Evolutionary conservation across 768 basidiomycete species (phyloP).

Genomic region (Rhizopogon vesiculosus): DNA sequence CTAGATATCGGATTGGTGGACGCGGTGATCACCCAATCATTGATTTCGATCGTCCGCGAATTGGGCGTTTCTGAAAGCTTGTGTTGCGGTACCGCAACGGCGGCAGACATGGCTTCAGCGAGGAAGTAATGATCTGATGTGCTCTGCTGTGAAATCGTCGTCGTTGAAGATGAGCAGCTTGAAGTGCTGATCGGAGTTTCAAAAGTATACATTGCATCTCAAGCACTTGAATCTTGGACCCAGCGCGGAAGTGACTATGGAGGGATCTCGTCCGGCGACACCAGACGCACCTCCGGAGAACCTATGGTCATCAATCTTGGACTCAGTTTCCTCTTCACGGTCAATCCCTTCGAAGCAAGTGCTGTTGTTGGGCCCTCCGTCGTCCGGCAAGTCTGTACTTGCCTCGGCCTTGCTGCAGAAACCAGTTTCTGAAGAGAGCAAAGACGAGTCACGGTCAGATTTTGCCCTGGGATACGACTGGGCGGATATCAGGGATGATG

Average conservation of each 20-base stretch:
- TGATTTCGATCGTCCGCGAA: constrained; percentile 62
- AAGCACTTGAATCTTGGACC: neutral
- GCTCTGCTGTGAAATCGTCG: neutral
- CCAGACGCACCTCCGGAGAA: constrained; percentile 75
- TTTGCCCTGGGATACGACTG: constrained; percentile 93
- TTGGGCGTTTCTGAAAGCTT: constrained; percentile 65
- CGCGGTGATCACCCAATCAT: constrained; percentile 66
- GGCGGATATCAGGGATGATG: constrained; percentile 87
- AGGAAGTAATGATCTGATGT: constrained; percentile 8
- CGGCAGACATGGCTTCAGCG: constrained; percentile 31
- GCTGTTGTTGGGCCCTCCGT: constrained; percentile 75
- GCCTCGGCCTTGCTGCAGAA: constrained; percentile 71
- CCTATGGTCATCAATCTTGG: constrained; percentile 90
- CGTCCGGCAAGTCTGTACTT: constrained; percentile 74
- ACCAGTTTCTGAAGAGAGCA: constrained; percentile 47
- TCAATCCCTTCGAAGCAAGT: constrained; percentile 86
- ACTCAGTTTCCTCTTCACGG: constrained; percentile 77
- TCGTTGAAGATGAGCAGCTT: constrained; percentile 6
- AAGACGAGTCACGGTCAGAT: constrained; percentile 59
- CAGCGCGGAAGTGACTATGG: constrained; percentile 20
- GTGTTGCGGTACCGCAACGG: constrained; percentile 53
- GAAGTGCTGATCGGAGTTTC: constrained; percentile 21
- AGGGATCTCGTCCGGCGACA: constrained; percentile 54
- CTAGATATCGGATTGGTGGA: constrained; percentile 78
- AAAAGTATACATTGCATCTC: constrained; percentile 3